Percentiles rank a stretch among this genome's conserved stretches.
Evolutionary conservation across 768 basidiomycete genomes (phyloP).

Genomic region (Serpula lacrymans): DNA sequence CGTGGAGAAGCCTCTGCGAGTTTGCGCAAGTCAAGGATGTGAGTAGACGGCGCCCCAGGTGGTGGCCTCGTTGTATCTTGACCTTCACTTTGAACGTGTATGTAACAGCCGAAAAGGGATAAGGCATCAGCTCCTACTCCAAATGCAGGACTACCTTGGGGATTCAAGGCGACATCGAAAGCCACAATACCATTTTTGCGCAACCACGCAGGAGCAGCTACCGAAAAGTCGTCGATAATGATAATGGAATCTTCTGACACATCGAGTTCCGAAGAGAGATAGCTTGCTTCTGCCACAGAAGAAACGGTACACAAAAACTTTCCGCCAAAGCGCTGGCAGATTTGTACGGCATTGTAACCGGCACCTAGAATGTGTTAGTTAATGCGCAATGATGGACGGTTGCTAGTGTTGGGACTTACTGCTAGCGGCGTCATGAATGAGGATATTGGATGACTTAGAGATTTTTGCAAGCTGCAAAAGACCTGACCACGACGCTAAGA

Average conservation of each 20-base stretch:
- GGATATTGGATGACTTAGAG: slow-evolving; percentile 17
- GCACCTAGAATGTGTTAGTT: slow-evolving; percentile 10
- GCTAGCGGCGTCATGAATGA: slow-evolving; percentile 24
- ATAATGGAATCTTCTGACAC: slow-evolving; percentile 1
- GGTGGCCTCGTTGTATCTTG: slow-evolving; percentile 12
- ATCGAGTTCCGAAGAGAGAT: slow-evolving; percentile 9
- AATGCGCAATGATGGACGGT: background rate
- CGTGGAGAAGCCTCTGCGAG: slow-evolving; percentile 17
- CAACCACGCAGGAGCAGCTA: slow-evolving; percentile 3
- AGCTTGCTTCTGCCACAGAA: slow-evolving; percentile 11
- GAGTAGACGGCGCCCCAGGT: slow-evolving; percentile 11
- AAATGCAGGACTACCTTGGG: slow-evolving; percentile 12
- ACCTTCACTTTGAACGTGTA: slow-evolving; percentile 18
- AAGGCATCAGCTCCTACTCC: slow-evolving; percentile 16
- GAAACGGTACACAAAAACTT: slow-evolving; percentile 20
- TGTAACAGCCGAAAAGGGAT: slow-evolving; percentile 21
- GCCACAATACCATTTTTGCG: background rate
- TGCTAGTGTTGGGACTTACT: too few species aligned
- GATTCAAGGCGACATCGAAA: slow-evolving; percentile 20
- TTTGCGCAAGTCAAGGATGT: slow-evolving; percentile 19
- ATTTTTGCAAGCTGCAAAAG: slow-evolving; percentile 16
- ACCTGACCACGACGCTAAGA: slow-evolving; percentile 26
- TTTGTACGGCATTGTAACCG: slow-evolving; percentile 23
- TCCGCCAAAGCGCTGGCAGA: slow-evolving; percentile 18
- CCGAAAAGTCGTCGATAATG: background rate